A percentile compares a stretch with the other conserved stretches of the same genome.
phyloP scores from a whole-genome alignment of 108 stramenopile species.

The Fragilariopsis cylindrus region DNA sequence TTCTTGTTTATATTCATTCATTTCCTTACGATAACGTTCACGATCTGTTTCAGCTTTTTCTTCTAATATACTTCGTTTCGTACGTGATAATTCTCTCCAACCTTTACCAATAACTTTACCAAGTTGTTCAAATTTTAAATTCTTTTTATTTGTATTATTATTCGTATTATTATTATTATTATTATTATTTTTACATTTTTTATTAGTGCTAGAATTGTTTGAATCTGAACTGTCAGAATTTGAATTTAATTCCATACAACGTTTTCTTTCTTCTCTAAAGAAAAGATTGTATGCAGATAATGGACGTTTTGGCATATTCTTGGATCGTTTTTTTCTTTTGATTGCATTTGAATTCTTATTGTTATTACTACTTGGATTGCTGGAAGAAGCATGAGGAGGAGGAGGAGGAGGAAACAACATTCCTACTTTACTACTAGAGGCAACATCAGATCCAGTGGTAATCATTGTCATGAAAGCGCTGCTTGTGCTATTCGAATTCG shows the following conservation, averaged over 20 bases:
- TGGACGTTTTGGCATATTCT: slow-evolving; percentile 18
- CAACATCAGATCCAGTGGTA: too few relatives aligned
- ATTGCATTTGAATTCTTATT: background rate
- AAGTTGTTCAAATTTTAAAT: slow-evolving; percentile 1
- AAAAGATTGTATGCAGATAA: slow-evolving; percentile 29
- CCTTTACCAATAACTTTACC: slow-evolving; percentile 1
- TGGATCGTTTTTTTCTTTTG: background rate
- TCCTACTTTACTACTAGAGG: too few relatives aligned
- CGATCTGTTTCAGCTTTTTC: background rate
- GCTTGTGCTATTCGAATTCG: background rate
- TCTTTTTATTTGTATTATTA: background rate
- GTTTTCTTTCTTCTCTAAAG: slow-evolving; percentile 25
- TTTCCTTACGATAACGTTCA: background rate
- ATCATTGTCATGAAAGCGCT: too few relatives aligned
- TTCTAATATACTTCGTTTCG: background rate
- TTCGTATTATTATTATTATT: background rate
- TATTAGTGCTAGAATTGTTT: too few relatives aligned
- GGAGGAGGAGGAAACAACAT: too few relatives aligned
- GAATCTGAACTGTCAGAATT: too few relatives aligned
- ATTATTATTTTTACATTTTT: background rate
- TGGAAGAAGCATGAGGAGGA: background rate
- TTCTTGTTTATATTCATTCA: background rate
- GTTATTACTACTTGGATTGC: background rate
- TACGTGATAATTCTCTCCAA: background rate
- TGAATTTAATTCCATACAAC: background rate